Evolutionary conservation across 2,329 filamentous ascomycete genomes (phyloP), one percentile per base, ranked within the genome.

Genomic region (Aureobasidium lini): DNA sequence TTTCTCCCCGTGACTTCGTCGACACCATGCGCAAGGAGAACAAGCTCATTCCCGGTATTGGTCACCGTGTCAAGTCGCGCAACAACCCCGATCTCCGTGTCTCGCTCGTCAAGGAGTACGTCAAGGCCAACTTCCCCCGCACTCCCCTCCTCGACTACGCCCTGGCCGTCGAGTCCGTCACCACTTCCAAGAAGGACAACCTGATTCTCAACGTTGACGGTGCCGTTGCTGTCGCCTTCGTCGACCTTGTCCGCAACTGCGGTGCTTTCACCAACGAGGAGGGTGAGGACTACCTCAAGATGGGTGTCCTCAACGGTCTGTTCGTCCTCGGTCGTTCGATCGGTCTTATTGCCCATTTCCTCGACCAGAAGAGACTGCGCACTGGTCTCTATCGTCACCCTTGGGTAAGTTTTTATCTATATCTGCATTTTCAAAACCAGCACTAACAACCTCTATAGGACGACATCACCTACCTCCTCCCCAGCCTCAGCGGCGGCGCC

Each of bases 41-140:
- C 87, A 99, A 97, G 85, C 91, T 99, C 69, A 97, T 99, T 69
- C 94, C 94, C 65, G 94, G 94, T 83, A 99, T 99, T 70, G 94
- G 94, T 69, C 94, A 99, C 85, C 90, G 92, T 78, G 90, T 99
- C 83, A 99, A 99, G 86, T 99, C 94, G 67, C 89, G 94, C 71
- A 96, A 97, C 85, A 99, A 99, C 87, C 94, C 94, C 64, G 94
- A 99, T 85, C 87, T 99, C 69, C 94, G 94, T 84, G 94, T 99
- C 69, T 93, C 97, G 82, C 88, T 99, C 61, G 94, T 99, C 73
- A 99, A 97, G 84, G 93, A 99, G 79, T 99, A 94, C 77, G 94
- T 95, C 73, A 84, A 92, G 79, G 89, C 92, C 82, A 90, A 94
- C 81, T 99, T 99, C 88, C 91, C 94, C 69, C 92, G 80, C 80